Percentiles rank a stretch among this genome's conserved stretches.
Conservation (phyloP, 2,329 filamentous ascomycete species). For the Penicillium nordicum region DNA sequence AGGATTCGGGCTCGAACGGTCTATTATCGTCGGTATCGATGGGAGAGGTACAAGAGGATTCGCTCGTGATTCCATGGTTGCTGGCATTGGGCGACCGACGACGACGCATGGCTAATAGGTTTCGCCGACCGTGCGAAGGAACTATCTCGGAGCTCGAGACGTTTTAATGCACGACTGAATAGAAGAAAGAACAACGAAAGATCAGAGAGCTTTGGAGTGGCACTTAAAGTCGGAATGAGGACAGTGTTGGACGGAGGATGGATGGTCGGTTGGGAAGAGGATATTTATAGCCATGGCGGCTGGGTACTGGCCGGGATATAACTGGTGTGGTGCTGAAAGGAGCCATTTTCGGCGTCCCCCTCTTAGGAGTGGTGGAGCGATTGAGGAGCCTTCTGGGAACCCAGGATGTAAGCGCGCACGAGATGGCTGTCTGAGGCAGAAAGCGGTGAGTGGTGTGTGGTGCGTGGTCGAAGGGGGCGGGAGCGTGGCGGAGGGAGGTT, state of each 20-base stretch:
- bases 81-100: neutral
- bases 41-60: neutral
- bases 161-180: neutral
- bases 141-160: neutral
- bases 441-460: neutral
- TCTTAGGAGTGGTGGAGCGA: neutral
- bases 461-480: constrained; percentile 7
- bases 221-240: neutral
- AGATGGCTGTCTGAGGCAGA: constrained; percentile 1
- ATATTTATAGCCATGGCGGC: neutral
- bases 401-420: neutral
- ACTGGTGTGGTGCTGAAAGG: neutral
- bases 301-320: neutral
- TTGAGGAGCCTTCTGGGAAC: neutral
- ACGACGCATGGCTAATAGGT: neutral
- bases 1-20: too few relatives aligned
- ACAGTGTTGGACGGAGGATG: neutral
- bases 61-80: neutral
- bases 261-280: neutral
- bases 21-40: neutral
- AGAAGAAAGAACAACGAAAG: neutral
- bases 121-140: neutral
- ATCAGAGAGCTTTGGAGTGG: neutral
- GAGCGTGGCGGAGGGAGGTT: constrained; percentile 15
- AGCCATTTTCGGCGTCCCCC: neutral